Base-by-base conservation (phyloP, 768 basidiomycete species). In the Chiua virens region DNA sequence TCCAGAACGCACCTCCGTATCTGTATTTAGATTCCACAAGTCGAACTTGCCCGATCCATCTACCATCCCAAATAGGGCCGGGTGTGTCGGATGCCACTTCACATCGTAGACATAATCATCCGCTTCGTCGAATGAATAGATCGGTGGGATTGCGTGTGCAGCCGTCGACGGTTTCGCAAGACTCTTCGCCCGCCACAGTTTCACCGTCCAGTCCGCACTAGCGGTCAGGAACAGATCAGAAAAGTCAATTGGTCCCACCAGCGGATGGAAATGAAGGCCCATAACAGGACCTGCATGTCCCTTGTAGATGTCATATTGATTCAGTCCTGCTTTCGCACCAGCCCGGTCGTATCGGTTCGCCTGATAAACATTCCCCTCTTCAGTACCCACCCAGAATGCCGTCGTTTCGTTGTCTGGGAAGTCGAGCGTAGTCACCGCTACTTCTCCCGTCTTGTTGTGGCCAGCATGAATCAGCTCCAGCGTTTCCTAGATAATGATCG, bases 21-120 rank as follows among this genome's bases (percentile, higher is more conserved):
- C 96, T n/a, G 78, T 74, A 68, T 98, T 99, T 65, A 99, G 69
- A 69, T 99, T 98, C 97, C 97, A 99, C 35, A 99, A 65, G 63
- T 98, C 92, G 68, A 99, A 98, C 68, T 87, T 89, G 22, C 95
- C 97, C 2, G 90, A 88, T 3, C 97, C 97, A 65, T 98, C 94
- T 3, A 92, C 97, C 5, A 85, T 85, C 20, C 91, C 95, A 67
- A 98, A 99, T 42, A 95, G 55, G 1, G 96, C 93, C 14, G 97
- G 97, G 71, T 99, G 95, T 14, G 83, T 77, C 7, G 96, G 94
- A 67, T 99, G 97, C 97, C 97, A 99, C 67, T 88, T 91, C 41
- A 92, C 95, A 73, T 98, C 97, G 72, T 97, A 98, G 10, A 99
- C 96, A 66, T 98, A 98, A 68, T 99, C 97, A 65, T 95, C 93